phyloP scores from a whole-genome alignment of 2,329 filamentous ascomycete species.

The Sphaceloma murrayae region DNA sequence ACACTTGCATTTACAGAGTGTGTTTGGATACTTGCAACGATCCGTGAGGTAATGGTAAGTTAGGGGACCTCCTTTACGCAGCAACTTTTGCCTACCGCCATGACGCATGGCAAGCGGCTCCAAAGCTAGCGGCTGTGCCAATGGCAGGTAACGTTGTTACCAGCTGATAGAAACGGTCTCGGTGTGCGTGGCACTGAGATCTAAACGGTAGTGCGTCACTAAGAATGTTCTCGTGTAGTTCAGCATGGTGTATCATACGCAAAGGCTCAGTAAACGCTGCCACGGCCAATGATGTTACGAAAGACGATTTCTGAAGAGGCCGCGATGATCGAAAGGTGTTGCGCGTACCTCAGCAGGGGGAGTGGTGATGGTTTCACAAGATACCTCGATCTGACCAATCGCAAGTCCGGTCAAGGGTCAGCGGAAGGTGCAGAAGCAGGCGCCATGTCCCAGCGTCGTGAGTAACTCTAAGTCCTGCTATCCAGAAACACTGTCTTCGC shows the following conservation, averaged over 20 bases:
- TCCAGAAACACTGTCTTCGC: no score
- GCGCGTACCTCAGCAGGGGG: neutral
- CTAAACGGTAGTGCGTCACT: conserved; percentile 9
- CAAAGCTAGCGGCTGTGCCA: conserved; percentile 3
- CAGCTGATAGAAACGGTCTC: conserved; percentile 8
- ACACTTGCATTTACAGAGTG: conserved; percentile 4
- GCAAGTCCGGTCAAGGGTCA: conserved; percentile 2
- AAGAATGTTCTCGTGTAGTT: neutral
- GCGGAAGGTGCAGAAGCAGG: neutral
- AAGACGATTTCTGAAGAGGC: no score
- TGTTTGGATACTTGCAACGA: neutral
- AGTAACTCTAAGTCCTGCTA: no score
- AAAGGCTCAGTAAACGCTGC: conserved; percentile 2
- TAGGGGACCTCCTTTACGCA: no score
- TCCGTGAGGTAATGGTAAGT: no score
- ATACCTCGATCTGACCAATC: neutral
- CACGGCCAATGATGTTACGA: conserved; percentile 8
- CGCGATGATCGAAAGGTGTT: no score
- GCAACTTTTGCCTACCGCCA: conserved; percentile 9
- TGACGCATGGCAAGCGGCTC: conserved; percentile 6
- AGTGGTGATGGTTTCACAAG: conserved; percentile 8
- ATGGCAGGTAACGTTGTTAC: conserved; percentile 12
- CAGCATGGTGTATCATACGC: neutral
- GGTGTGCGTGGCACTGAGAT: conserved; percentile 5
- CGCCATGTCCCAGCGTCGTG: neutral